Evolutionary conservation across 192 early-diverging fungal species (phyloP), one percentile per base, ranked within the genome.

Genomic region (Coemansia sp.): DNA sequence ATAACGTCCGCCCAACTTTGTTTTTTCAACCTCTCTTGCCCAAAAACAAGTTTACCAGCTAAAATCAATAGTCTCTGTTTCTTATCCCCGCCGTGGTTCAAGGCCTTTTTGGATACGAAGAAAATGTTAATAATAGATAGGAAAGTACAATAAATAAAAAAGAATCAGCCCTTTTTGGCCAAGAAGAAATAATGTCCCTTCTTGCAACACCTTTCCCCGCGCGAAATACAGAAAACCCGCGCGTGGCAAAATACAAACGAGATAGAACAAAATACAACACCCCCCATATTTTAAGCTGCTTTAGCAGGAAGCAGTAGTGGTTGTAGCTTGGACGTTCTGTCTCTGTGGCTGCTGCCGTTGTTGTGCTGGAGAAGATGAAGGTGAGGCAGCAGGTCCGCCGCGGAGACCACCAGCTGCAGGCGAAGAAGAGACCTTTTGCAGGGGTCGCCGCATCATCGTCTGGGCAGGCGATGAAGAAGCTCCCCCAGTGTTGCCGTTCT

Each of bases 301-400:
- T 54, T 54, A 54, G 52, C 29, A 54, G 5, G 52, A 54, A 31
- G 29, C 52, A 14, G 52, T 54, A 15, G 50, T 50, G n/a, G n/a
- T n/a, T n/a, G n/a, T n/a, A 31, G 52, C 52, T 11, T 54, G 52
- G 6, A n/a, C 52, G 2, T 54, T 28, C 27, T 54, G 52, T 33
- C 52, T 54, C 8, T 28, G 52, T 6, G 28, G 28, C 29, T 54
- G 52, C 22, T 25, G 28, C 29, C 27, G 50, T 19, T 48, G 45
- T 25, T 48, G 45, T 48, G 23, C 45, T 25, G 45, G 45, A 13
- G 45, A 48, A 22, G 45, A 48, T 11, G 45, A 48, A 25, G 45
- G 9, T 11, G 45, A 48, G 14, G 45, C 6, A 10, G 20, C 22
- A 14, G 45, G 45, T 2, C 20, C 23, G 8, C 23, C 7, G 23